phyloP scores from a whole-genome alignment of 75 land plant genomes.

The Adiantum capillusveneris region DNA sequence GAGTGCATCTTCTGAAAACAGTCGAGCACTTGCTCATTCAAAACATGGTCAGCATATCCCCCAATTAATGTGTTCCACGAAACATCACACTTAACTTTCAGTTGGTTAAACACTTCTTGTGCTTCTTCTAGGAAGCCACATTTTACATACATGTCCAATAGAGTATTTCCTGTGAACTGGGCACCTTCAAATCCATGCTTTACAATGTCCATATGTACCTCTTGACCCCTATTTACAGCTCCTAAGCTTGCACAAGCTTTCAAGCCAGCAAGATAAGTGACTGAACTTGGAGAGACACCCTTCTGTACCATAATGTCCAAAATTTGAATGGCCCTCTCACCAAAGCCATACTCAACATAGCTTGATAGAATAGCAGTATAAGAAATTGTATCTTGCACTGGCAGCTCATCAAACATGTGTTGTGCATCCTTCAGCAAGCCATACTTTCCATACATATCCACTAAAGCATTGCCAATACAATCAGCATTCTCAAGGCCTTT shows the following conservation, averaged over 20 bases:
- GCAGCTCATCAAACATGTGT: conserved; percentile 18
- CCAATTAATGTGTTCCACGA: conserved; percentile 18
- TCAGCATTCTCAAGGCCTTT: conserved; percentile 34
- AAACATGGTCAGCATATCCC: conserved; percentile 14
- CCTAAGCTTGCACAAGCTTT: conserved; percentile 13
- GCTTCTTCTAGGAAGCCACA: conserved; percentile 8
- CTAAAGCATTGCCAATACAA: conserved; percentile 46
- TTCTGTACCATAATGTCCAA: conserved; percentile 9
- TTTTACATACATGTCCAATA: conserved; percentile 14
- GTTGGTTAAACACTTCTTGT: conserved; percentile 8
- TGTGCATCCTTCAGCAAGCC: conserved; percentile 43
- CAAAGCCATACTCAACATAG: conserved; percentile 10
- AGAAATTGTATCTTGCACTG: conserved; percentile 1
- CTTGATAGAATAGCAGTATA: conserved; percentile 11
- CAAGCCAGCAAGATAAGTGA: conserved; percentile 6
- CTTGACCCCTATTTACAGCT: conserved; percentile 6
- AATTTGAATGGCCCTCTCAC: conserved; percentile 8
- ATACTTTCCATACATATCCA: conserved; percentile 66
- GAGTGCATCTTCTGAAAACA: conserved; percentile 2
- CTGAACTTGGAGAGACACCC: neutral
- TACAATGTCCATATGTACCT: conserved; percentile 8
- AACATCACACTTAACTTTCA: conserved; percentile 3
- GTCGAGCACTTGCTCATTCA: neutral
- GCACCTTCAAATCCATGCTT: conserved; percentile 1
- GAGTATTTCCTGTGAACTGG: conserved; percentile 8